Evolutionary conservation across 2,329 filamentous ascomycete genomes (phyloP), one percentile per base, ranked within the genome.

Genomic region (Fusarium incarnatum): DNA sequence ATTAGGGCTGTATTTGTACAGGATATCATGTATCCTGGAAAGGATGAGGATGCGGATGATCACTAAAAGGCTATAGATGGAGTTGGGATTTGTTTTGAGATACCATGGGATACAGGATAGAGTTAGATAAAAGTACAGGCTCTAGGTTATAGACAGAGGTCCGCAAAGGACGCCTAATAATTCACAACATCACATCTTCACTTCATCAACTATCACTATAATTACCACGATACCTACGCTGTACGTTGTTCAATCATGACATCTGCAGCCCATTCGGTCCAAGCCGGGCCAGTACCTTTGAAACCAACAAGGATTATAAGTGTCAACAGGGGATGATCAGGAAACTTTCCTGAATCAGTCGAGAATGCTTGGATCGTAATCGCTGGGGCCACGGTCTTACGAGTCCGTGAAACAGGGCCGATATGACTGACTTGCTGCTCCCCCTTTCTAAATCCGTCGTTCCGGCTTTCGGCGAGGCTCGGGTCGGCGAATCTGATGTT

Each of bases 21-120:
- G 70, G 85, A 88, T 40, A 87, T 88, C 58, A 84, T 87, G 83
- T 85, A 86, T 62, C 85, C 85, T 1, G 85, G 84, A 20, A 79
- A 84, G 44, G 86, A 88, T 56, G 86, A 87, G 75, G 86, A 87
- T 66, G 81, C 85, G 16, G 79, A 85, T 49, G 84, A 86, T 63
- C 81, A 84, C 60, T 83, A 70, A 73, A 44, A 11, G 12, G 10
- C 6, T 8, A 2, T 27, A 13, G 46, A 27, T 23, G 63, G 63
- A 66, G 63, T 50, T 45, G 30, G 54, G 22, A 49, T 41, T 23
- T 41, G 10, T 23, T 55, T 66, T 66, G 44, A 61, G 61, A 66
- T 66, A 66, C 63, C 63, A 60, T 2, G 41, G 63, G 63, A 65
- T 48, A 60, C n/a, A 37, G 54, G 54, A 40, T 56, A 52, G 18